Evolutionary conservation across 2,329 filamentous ascomycete species (phyloP).

Genomic region (Rhynchosporium graminicola): DNA sequence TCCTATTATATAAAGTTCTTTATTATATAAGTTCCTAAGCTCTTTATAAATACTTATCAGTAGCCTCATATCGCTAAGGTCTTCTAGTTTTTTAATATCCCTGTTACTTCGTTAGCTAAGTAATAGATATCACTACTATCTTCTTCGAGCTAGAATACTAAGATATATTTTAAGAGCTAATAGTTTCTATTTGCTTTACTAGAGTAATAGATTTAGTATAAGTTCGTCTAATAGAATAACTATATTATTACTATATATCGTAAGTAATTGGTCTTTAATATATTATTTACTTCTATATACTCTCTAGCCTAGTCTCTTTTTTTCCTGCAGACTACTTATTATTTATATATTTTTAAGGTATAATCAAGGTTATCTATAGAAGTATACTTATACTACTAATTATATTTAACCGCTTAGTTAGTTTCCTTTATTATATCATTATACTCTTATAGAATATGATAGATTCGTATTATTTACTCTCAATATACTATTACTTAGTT

Average conservation of each 20-base stretch:
- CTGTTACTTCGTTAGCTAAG: not conserved
- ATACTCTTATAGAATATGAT: no score
- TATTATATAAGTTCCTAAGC: no score
- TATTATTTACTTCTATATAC: not conserved
- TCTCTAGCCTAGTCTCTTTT: not conserved
- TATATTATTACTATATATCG: not conserved
- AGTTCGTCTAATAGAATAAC: not conserved
- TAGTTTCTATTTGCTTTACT: not conserved
- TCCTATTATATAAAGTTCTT: no score
- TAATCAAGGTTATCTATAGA: not conserved
- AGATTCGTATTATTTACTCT: slow-evolving; percentile 1
- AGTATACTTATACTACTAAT: not conserved
- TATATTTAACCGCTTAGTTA: not conserved
- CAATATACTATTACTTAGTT: not conserved
- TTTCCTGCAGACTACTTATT: not conserved
- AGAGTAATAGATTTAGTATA: slow-evolving; percentile 6
- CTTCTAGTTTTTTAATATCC: not conserved
- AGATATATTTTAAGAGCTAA: not conserved
- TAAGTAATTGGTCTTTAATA: no score
- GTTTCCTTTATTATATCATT: not conserved
- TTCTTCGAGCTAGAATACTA: not conserved
- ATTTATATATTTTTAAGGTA: not conserved
- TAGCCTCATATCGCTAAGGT: not conserved
- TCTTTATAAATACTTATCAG: no score
- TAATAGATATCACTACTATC: not conserved